Evolutionary conservation across 2,329 filamentous ascomycete genomes (phyloP).

Genomic region (Ambrosiella beaveri): DNA sequence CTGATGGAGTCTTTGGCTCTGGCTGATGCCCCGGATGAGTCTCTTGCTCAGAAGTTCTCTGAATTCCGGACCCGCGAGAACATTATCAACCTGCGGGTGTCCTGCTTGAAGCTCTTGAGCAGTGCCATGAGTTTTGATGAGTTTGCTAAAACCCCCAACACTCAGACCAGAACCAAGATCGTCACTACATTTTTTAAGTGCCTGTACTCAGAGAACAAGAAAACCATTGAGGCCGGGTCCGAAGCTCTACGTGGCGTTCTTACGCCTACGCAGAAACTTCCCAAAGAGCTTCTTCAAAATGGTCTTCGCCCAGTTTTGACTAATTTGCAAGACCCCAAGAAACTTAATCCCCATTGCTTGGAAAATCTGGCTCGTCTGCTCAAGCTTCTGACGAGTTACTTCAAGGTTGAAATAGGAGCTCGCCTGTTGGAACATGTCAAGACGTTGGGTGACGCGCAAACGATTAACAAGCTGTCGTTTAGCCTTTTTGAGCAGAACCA

Average conservation of each 20-base stretch:
- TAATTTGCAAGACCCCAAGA: conserved; percentile 85
- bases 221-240: conserved; percentile 87
- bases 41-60: conserved; percentile 74
- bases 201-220: conserved; percentile 78
- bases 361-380: conserved; percentile 81
- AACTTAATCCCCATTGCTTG: conserved; percentile 71
- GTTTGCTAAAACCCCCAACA: conserved; percentile 60
- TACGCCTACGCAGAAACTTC: conserved; percentile 74
- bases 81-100: conserved; percentile 79
- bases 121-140: conserved; percentile 88
- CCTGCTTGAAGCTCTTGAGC: conserved; percentile 82
- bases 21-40: conserved; percentile 88
- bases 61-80: conserved; percentile 93
- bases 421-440: conserved; percentile 89
- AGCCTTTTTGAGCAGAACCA: conserved; percentile 83
- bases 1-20: conserved; percentile 87
- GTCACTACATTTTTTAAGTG: conserved; percentile 97
- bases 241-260: conserved; percentile 77
- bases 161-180: conserved; percentile 47
- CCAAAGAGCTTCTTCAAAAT: conserved; percentile 87
- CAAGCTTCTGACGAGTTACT: conserved; percentile 89
- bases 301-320: conserved; percentile 89
- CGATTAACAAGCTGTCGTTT: conserved; percentile 82
- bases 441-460: conserved; percentile 62
- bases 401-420: conserved; percentile 94